A percentile compares a stretch with the other conserved stretches of the same genome.
Conservation (phyloP, 495 filamentous ascomycete genomes). For the Penicillium tannophilum region DNA sequence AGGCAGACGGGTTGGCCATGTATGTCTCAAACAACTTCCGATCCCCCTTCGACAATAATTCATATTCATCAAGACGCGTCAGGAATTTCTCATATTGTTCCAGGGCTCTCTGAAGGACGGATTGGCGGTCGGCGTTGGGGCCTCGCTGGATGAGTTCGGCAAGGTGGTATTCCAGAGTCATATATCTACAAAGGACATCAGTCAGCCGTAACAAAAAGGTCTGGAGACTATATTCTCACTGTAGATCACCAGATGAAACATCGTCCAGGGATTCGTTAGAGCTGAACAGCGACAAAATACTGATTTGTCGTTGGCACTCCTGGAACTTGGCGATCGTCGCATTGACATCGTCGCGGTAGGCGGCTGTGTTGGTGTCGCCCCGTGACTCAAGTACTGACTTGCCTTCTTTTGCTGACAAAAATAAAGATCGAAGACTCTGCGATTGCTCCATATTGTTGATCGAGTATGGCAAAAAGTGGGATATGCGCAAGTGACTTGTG, state of each 20-base stretch:
- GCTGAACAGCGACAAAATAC: slow-evolving; percentile 78
- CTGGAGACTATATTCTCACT: no score
- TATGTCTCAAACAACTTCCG: slow-evolving; percentile 73
- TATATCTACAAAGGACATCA: slow-evolving; percentile 52
- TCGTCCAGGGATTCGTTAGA: slow-evolving; percentile 90
- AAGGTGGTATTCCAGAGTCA: slow-evolving; percentile 66
- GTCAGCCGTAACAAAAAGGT: slow-evolving; percentile 26
- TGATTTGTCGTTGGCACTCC: slow-evolving; percentile 68
- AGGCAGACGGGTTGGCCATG: slow-evolving; percentile 62
- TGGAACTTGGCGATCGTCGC: slow-evolving; percentile 69
- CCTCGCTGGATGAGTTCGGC: slow-evolving; percentile 66
- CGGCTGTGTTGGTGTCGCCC: slow-evolving; percentile 54
- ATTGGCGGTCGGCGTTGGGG: slow-evolving; percentile 60
- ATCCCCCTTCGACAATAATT: slow-evolving; percentile 66
- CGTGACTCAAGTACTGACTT: slow-evolving; percentile 52
- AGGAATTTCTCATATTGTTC: slow-evolving; percentile 76
- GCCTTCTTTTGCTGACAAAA: slow-evolving; percentile 57
- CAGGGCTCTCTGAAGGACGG: slow-evolving; percentile 61
- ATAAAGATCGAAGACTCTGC: slow-evolving; percentile 61
- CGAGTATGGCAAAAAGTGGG: slow-evolving; percentile 4
- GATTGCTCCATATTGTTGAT: slow-evolving; percentile 54
- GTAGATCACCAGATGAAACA: slow-evolving; percentile 78
- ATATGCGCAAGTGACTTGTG: slow-evolving; percentile 9
- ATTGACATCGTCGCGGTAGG: slow-evolving; percentile 68
- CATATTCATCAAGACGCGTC: slow-evolving; percentile 73